These are phyloP conservation scores for Wickerhamomyces hampshirensis DNA, from an alignment of 805 yeast genomes.

Conservation along the genomic window DNA sequence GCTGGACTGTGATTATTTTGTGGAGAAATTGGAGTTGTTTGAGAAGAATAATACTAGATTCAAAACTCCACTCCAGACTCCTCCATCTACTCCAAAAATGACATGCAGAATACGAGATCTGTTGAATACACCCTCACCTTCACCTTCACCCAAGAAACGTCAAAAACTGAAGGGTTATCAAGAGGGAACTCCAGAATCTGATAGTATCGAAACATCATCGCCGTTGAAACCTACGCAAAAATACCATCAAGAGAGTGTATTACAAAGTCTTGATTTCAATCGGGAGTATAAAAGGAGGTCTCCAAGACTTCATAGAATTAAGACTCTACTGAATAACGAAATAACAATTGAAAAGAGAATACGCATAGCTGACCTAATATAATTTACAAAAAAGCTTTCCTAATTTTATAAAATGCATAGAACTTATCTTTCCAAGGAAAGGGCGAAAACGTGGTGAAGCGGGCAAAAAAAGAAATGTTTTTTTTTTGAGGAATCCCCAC, in stretches of 20 bases:
- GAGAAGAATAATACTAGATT: conserved; percentile 13
- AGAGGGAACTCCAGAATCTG: background rate
- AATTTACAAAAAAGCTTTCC: too few species aligned
- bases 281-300: background rate
- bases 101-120: conserved; percentile 12
- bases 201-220: too few species aligned
- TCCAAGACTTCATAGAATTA: conserved; percentile 3
- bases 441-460: too few species aligned
- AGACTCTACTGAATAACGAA: conserved; percentile 3
- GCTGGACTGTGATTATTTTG: conserved; percentile 82
- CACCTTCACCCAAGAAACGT: conserved; percentile 5
- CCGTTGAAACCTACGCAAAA: conserved; percentile 4
- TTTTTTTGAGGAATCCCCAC: too few species aligned
- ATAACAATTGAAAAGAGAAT: background rate
- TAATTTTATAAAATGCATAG: too few species aligned
- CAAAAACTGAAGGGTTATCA: conserved; percentile 1
- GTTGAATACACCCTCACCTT: conserved; percentile 14
- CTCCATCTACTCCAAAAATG: conserved; percentile 28
- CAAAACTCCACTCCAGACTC: conserved; percentile 18
- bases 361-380: too few species aligned
- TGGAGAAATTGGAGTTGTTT: conserved; percentile 28
- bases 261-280: too few species aligned
- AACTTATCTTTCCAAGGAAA: too few species aligned
- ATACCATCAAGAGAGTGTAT: conserved; percentile 4
- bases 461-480: too few species aligned